Evolutionary conservation across 441 rosid genomes (phyloP).

Genomic region (Codiaeum variegatum): DNA sequence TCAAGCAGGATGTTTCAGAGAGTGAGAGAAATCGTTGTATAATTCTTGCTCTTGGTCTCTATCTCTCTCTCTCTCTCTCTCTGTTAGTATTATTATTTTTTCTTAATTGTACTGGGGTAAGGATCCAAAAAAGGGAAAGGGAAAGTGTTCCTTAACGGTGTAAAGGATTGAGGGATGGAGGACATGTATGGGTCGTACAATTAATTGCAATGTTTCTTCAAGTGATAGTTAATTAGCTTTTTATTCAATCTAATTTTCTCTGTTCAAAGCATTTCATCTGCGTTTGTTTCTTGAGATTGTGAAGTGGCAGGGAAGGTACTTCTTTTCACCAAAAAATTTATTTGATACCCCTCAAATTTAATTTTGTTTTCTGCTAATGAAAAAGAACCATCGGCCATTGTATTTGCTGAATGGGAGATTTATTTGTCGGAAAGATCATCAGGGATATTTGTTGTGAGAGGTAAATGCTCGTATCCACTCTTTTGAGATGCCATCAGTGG

Average conservation of each 20-base stretch:
- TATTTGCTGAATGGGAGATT: too few relatives aligned
- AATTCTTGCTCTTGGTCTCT: slow-evolving; percentile 7
- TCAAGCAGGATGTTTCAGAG: neutral
- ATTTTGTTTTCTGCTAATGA: too few relatives aligned
- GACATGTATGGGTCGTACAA: too few relatives aligned
- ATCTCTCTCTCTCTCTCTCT: too few relatives aligned
- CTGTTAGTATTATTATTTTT: neutral
- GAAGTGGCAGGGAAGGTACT: too few relatives aligned
- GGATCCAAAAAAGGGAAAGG: neutral
- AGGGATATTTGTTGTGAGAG: too few relatives aligned
- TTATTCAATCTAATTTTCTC: neutral
- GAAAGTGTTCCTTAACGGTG: neutral
- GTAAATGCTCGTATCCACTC: too few relatives aligned
- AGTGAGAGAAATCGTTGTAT: slow-evolving; percentile 9
- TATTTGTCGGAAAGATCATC: too few relatives aligned
- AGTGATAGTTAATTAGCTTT: neutral
- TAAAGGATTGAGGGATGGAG: neutral
- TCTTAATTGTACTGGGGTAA: neutral
- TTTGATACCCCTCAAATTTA: too few relatives aligned
- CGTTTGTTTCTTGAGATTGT: neutral
- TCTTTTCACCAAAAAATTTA: too few relatives aligned
- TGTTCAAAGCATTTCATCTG: neutral
- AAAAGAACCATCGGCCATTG: too few relatives aligned
- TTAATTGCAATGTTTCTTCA: neutral
- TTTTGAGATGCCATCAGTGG: too few relatives aligned